Conservation (phyloP, 2,329 filamentous ascomycete genomes). For the Paracoccidioides lutzii region DNA sequence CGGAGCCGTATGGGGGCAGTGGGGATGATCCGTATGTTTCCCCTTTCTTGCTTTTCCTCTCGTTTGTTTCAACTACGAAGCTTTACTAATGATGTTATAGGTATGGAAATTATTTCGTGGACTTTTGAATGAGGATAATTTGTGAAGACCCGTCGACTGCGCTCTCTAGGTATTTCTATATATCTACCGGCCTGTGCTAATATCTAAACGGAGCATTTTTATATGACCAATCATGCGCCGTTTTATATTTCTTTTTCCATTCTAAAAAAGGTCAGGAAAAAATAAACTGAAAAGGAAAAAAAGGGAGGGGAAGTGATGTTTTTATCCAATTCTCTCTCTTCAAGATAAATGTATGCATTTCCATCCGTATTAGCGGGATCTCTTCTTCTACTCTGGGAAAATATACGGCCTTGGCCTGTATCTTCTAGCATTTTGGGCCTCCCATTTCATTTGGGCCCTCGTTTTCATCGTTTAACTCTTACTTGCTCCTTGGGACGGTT, state of each 20-base stretch:
- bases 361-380: not conserved
- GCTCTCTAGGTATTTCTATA: too few relatives aligned
- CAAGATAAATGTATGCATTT: not conserved
- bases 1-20: slow-evolving; percentile 70
- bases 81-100: slow-evolving; percentile 29
- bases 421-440: not conserved
- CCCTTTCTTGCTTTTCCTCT: not conserved
- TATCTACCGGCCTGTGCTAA: too few relatives aligned
- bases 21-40: slow-evolving; percentile 73
- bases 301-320: too few relatives aligned
- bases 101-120: slow-evolving; percentile 60
- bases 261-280: too few relatives aligned
- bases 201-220: too few relatives aligned
- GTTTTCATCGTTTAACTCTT: not conserved
- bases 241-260: too few relatives aligned
- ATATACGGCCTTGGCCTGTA: not conserved
- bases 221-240: too few relatives aligned
- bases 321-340: not conserved
- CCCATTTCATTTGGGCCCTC: not conserved
- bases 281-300: too few relatives aligned
- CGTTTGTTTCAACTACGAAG: not conserved
- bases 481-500: not conserved
- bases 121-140: slow-evolving; percentile 44
- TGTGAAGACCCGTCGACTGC: not conserved
- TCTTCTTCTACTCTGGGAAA: not conserved